Percentiles rank a stretch among this genome's conserved stretches.
Evolutionary conservation across 2,329 filamentous ascomycete species (phyloP).

Genomic region (Colletotrichum aenigma): DNA sequence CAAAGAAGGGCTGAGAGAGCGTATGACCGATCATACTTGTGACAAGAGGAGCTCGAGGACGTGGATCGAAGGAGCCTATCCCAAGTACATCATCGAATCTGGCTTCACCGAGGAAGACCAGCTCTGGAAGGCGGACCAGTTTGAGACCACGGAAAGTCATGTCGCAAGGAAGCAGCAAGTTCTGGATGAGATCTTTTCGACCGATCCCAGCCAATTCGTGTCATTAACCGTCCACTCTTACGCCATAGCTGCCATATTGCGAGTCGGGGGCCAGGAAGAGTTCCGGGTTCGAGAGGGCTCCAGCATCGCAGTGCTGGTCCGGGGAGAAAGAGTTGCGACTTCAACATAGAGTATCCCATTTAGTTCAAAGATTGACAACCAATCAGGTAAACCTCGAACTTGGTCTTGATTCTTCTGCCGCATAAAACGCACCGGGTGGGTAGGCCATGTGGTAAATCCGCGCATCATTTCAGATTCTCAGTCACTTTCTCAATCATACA

Average conservation of each 20-base stretch:
- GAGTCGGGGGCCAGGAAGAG: constrained; percentile 45
- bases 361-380: not conserved
- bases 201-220: constrained; percentile 43
- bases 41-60: constrained; percentile 56
- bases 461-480: not conserved
- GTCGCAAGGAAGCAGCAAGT: constrained; percentile 43
- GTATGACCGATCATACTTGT: constrained; percentile 65
- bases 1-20: constrained; percentile 64
- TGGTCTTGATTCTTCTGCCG: not conserved
- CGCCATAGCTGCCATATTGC: constrained; percentile 46
- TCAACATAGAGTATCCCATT: not conserved
- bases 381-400: not conserved
- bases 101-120: constrained; percentile 60
- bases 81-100: constrained; percentile 54
- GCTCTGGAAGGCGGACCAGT: constrained; percentile 50
- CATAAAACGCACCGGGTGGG: not conserved
- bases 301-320: constrained; percentile 61
- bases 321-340: constrained; percentile 28
- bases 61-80: constrained; percentile 54
- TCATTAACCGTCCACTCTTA: constrained; percentile 56
- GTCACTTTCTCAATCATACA: not conserved
- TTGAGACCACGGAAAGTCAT: constrained; percentile 55
- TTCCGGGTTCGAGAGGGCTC: constrained; percentile 54
- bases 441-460: not conserved
- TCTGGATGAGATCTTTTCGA: constrained; percentile 51